Base-by-base conservation (phyloP, 306 rosid species). In the Vicia villosa region DNA sequence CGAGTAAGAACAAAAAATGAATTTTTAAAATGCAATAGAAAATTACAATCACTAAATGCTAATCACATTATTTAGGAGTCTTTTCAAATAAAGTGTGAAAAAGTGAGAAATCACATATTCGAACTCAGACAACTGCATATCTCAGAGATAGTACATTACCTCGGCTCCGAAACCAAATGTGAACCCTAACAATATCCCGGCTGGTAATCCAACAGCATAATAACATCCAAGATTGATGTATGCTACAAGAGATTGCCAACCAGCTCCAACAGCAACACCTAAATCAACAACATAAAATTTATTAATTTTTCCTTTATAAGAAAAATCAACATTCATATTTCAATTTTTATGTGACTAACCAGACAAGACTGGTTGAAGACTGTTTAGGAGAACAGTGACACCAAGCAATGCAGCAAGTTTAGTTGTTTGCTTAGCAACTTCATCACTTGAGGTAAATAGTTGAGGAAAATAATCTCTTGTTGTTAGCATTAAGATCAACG, bases 231-330 rank as follows among this genome's bases (percentile, higher is more conserved):
- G 72, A 67, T 91, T 91, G 79, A 91, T 88, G 77, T 91, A 88
- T 40, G 96, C 95, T 9, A 88, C 87, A 16, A 91, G 70, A 66
- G 91, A 24, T 77, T 88, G 97, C 97, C 97, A 88, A 3, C 96
- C 97, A 28, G 93, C 95, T 77, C 97, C 97, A 73, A 91, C 69
- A 69, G 93, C 97, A 70, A 91, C 97, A 70, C 97, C 96, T 91
- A 73, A 60, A 60, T 42, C 34, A 73, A n/a, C 4, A n/a, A 51
- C 49, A 67, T n/a, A 10, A n/a, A 32, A 11, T 28, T 5, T 30
- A 15, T 60, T 10, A 32, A 32, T 32, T 46, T 16, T 47, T 24
- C 10, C 8, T 37, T 42, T 20, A 14, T 14, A 14, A 16, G 12
- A 50, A 3, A 20, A 12, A 0, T 57, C 6, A 57, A 22, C 10